Evolutionary conservation across 495 filamentous ascomycete genomes (phyloP), one percentile per base, ranked within the genome.

Genomic region (Xylona heveae): DNA sequence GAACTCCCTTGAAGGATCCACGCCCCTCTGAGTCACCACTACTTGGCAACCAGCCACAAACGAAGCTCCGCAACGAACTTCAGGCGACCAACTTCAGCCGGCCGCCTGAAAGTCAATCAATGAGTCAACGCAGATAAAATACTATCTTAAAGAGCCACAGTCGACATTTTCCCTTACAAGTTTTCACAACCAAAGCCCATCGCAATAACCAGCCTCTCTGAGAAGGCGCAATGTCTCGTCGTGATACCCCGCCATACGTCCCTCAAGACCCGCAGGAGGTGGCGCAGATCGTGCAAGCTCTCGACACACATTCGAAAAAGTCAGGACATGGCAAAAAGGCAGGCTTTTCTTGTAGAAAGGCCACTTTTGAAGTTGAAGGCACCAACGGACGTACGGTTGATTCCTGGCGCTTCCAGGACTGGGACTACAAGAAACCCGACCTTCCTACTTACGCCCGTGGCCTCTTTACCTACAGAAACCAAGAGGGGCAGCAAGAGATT

Each of bases 381-480:
- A 70, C 72, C 3, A 51, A 66, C 23, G 45, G 60, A 16, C 57
- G 78, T 36, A 52, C 48, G 1, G 83, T 95, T 16, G 70, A 90
- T 44, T 93, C 85, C 4, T 97, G 88, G 88, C 71, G 74, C 18
- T 78, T 94, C 47, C 66, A 74, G 43, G 88, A 97, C 37, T 85
- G 73, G 76, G 85, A 94, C 42, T 95, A 91, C 62, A 94, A 93
- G 52, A 77, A 74, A 33, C 42, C 46, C 6, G 60, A 78, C 34
- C 66, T 97, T 4, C 88, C 88, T 3, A 90, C 74, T 5, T 90
- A 92, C 46, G 81, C 88, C 12, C 71, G 88, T 13, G 90, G 90
- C 14, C 64, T 97, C 1, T 97, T 97, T 51, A 97, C 84, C 13
- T 72, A 70, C 26, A 61, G 50, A 38, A 66, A 60, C 27, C 53